These are phyloP conservation scores for Hemileccinum impolitum DNA, from an alignment of 768 basidiomycete species.

Conservation along the genomic window DNA sequence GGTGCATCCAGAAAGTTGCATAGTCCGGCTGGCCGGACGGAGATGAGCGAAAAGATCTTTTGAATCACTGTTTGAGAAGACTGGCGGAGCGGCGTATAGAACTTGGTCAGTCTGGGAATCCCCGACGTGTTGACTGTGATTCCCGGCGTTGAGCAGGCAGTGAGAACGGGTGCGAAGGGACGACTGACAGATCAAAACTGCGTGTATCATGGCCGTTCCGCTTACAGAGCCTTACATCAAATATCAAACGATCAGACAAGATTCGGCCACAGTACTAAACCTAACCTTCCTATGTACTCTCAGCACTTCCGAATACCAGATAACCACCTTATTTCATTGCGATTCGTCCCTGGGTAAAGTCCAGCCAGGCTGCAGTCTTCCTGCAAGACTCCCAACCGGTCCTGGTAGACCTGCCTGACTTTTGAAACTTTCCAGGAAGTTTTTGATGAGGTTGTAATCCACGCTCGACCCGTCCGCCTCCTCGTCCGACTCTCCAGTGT, in stretches of 20 bases:
- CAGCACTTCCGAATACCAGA: too few species aligned
- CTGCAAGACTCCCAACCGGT: constrained; percentile 87
- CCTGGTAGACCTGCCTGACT: constrained; percentile 87
- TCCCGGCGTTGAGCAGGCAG: constrained; percentile 18
- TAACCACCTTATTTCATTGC: constrained; percentile 14
- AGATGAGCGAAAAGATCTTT: constrained; percentile 88
- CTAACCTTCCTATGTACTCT: too few species aligned
- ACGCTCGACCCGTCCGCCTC: constrained; percentile 45
- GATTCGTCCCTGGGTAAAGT: constrained; percentile 67
- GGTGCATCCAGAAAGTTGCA: constrained; percentile 98
- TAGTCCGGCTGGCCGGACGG: constrained; percentile 71
- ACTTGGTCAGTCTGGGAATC: constrained; percentile 79
- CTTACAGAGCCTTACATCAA: background rate
- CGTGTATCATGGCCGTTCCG: constrained; percentile 64
- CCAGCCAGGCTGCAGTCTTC: constrained; percentile 77
- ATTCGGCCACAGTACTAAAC: background rate
- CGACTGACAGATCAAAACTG: constrained; percentile 76
- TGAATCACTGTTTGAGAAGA: constrained; percentile 66
- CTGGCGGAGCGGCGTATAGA: constrained; percentile 74
- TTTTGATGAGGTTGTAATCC: constrained; percentile 93
- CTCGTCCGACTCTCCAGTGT: constrained; percentile 51
- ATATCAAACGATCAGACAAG: background rate
- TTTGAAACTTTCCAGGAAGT: constrained; percentile 95
- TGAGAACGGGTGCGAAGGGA: constrained; percentile 15
- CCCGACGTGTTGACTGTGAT: constrained; percentile 90